Percentiles rank a stretch among this genome's conserved stretches.
These are phyloP conservation scores for Plenodomus biglobosus DNA, from an alignment of 2,329 filamentous ascomycete genomes.

Conservation along the genomic window DNA sequence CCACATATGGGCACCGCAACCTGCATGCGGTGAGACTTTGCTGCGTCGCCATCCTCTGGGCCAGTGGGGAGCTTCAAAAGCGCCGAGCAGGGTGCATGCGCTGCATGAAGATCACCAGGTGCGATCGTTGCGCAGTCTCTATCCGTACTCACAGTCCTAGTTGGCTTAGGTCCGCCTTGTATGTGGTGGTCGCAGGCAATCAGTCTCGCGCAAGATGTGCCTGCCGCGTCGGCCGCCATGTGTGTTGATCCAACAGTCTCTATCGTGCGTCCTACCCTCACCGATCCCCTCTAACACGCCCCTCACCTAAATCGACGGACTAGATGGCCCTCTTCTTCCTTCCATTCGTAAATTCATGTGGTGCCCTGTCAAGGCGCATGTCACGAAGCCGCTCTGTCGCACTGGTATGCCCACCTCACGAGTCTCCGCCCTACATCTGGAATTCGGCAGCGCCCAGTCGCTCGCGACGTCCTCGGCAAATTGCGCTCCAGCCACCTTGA, in stretches of 20 bases:
- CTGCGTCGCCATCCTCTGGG: too few species aligned
- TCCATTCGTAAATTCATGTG: slow-evolving; percentile 1
- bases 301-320: slow-evolving; percentile 28
- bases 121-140: neutral
- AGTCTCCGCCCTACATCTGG: neutral
- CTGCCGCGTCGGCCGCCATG: slow-evolving; percentile 14
- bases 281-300: slow-evolving; percentile 30
- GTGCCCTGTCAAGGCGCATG: slow-evolving; percentile 22
- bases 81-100: neutral
- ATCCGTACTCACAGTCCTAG: neutral
- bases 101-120: neutral
- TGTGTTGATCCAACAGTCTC: slow-evolving; percentile 33
- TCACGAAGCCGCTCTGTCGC: slow-evolving; percentile 20
- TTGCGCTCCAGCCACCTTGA: slow-evolving; percentile 28
- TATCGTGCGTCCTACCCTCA: slow-evolving; percentile 29
- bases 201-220: too few species aligned
- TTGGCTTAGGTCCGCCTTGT: neutral
- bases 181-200: neutral
- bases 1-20: too few species aligned
- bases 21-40: too few species aligned
- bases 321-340: slow-evolving; percentile 4
- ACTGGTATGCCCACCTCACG: slow-evolving; percentile 25
- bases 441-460: slow-evolving; percentile 2
- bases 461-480: slow-evolving; percentile 18
- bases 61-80: neutral